Percentiles rank a stretch among this genome's conserved stretches.
These are phyloP conservation scores for Pseudogymnoascus sp. DNA, from an alignment of 2,329 filamentous ascomycete genomes.

Conservation along the genomic window DNA sequence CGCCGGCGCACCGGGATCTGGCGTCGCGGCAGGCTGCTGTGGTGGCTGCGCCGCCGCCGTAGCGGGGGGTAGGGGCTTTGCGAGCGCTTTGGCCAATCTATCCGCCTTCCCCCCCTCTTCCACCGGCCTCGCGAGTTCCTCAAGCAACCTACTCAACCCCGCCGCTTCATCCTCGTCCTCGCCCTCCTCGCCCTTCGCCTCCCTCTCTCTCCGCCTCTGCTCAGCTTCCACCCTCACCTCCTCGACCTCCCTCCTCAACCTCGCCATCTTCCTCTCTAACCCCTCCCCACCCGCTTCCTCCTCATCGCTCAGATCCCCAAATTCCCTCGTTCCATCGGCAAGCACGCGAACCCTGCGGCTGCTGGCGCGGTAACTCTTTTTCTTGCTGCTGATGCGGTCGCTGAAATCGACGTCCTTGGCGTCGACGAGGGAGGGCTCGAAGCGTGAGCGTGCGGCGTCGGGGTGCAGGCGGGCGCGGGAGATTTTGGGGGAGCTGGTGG, in stretches of 20 bases:
- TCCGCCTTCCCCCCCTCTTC: constrained; percentile 15
- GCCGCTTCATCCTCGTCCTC: constrained; percentile 49
- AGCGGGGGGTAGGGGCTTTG: constrained; percentile 12
- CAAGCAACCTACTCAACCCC: constrained; percentile 63
- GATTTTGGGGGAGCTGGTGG: constrained; percentile 46
- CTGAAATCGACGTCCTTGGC: constrained; percentile 78
- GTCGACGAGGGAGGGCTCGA: constrained; percentile 67
- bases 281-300: constrained; percentile 60
- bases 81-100: constrained; percentile 23
- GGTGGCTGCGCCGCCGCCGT: constrained; percentile 21
- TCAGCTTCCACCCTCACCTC: constrained; percentile 56
- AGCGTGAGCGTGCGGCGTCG: constrained; percentile 70
- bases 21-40: constrained; percentile 20
- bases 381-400: constrained; percentile 73
- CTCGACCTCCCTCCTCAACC: constrained; percentile 74
- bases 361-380: constrained; percentile 73
- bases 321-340: constrained; percentile 55
- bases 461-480: constrained; percentile 69
- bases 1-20: constrained; percentile 28
- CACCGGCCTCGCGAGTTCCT: constrained; percentile 43
- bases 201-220: constrained; percentile 41
- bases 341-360: constrained; percentile 57
- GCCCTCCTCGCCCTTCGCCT: constrained; percentile 32
- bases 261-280: constrained; percentile 68
- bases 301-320: constrained; percentile 70